Evolutionary conservation across 768 basidiomycete genomes (phyloP).

Genomic region (Amanita fuliginea): DNA sequence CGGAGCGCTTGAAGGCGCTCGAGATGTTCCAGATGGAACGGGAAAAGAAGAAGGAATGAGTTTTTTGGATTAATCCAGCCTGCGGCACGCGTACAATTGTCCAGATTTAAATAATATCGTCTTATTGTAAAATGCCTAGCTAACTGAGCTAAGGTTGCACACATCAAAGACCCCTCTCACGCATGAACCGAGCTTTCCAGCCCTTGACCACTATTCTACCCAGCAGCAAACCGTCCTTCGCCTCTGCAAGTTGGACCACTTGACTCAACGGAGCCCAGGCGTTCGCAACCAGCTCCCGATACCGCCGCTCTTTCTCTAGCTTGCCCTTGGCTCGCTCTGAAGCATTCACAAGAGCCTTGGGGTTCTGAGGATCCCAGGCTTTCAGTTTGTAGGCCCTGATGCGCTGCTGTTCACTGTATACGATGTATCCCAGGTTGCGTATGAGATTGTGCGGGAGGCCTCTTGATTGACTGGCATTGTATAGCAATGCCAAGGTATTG

Average conservation of each 20-base stretch:
- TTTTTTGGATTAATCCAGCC: neutral
- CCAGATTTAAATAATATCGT: neutral
- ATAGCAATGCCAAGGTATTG: conserved; percentile 48
- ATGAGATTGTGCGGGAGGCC: conserved; percentile 52
- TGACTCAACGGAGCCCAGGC: conserved; percentile 41
- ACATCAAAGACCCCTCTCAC: neutral
- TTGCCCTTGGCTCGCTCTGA: conserved; percentile 11
- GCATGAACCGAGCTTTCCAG: conserved; percentile 5
- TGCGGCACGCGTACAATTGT: neutral
- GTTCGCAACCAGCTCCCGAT: conserved; percentile 20
- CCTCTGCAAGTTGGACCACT: conserved; percentile 50
- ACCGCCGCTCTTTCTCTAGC: conserved; percentile 11
- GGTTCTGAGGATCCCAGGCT: conserved; percentile 8
- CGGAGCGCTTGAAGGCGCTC: conserved; percentile 77
- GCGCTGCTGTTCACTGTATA: conserved; percentile 22
- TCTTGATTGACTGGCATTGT: conserved; percentile 49
- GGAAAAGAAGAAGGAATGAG: conserved; percentile 27
- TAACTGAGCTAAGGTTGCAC: too few relatives aligned
- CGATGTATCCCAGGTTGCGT: conserved; percentile 37
- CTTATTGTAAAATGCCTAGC: neutral
- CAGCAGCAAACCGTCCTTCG: conserved; percentile 34
- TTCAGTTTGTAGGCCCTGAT: conserved; percentile 9
- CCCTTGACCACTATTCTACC: conserved; percentile 29
- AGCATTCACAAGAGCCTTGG: conserved; percentile 11
- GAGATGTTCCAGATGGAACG: conserved; percentile 50